Evolutionary conservation across 179 eudicot genomes (phyloP).

Genomic region (Nepenthes alata): DNA sequence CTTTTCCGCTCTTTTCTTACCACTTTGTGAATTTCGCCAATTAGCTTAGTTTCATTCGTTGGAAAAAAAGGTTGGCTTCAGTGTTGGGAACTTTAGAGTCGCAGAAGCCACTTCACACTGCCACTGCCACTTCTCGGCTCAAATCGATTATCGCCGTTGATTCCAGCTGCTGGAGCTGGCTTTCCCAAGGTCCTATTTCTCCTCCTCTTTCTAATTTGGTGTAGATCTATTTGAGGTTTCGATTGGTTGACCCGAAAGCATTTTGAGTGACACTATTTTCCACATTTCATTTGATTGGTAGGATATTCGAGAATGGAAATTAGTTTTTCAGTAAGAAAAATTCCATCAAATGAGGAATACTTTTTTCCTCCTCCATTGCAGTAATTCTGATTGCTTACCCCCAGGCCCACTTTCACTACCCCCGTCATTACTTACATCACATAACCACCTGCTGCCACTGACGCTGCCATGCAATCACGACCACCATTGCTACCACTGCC

Average conservation of each 20-base stretch:
- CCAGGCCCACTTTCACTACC: too few relatives aligned
- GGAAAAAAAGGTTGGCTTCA: constrained; percentile 20
- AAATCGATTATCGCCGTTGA: constrained; percentile 45
- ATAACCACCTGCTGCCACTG: too few relatives aligned
- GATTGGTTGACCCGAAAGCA: not conserved
- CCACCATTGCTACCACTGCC: too few relatives aligned
- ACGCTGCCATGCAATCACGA: too few relatives aligned
- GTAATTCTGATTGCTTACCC: too few relatives aligned
- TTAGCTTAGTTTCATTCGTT: constrained; percentile 8
- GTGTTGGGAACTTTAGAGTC: constrained; percentile 35
- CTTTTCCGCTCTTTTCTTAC: not conserved
- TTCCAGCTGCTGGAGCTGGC: constrained; percentile 61
- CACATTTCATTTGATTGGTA: not conserved
- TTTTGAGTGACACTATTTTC: not conserved
- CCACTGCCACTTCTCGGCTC: constrained; percentile 59
- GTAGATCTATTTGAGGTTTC: not conserved
- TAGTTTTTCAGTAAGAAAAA: not conserved
- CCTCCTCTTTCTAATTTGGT: not conserved
- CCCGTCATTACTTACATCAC: too few relatives aligned
- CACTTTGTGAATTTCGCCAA: constrained; percentile 6
- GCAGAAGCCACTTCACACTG: constrained; percentile 60
- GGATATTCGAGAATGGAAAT: not conserved
- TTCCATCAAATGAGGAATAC: not conserved
- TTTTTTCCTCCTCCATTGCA: not conserved
- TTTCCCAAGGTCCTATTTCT: constrained; percentile 44